phyloP scores from a whole-genome alignment of 331 rosid species.

The Spiraea crenata region DNA sequence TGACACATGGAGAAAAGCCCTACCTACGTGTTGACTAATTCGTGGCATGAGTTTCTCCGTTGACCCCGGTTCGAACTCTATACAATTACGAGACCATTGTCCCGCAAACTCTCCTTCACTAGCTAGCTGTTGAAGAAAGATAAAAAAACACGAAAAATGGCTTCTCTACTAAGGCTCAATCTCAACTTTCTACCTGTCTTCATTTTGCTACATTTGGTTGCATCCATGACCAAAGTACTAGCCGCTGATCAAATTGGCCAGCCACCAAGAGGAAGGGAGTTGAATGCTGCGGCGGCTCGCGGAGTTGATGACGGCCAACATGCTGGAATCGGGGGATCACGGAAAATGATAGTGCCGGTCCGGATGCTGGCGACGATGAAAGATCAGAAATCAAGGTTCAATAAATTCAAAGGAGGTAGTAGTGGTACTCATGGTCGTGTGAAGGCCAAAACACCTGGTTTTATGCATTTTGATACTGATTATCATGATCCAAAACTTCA shows the following conservation, averaged over 20 bases:
- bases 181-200: constrained; percentile 25
- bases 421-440: constrained; percentile 5
- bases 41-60: constrained; percentile 2
- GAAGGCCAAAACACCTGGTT: constrained; percentile 31
- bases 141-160: constrained; percentile 26
- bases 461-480: constrained; percentile 50
- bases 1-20: constrained; percentile 1
- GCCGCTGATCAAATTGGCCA: not conserved
- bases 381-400: not conserved
- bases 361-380: not conserved
- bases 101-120: constrained; percentile 22
- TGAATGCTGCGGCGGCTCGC: no score
- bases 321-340: constrained; percentile 3
- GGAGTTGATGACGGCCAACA: constrained; percentile 17
- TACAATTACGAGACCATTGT: constrained; percentile 16
- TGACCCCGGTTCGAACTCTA: constrained; percentile 37
- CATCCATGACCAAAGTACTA: not conserved
- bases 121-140: constrained; percentile 3
- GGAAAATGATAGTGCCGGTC: constrained; percentile 33
- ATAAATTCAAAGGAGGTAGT: not conserved
- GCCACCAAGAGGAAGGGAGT: not conserved
- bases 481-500: constrained; percentile 63
- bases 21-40: constrained; percentile 8
- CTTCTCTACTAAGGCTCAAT: constrained; percentile 29
- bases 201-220: constrained; percentile 26